Evolutionary conservation across 495 filamentous ascomycete genomes (phyloP).

Genomic region (Penicillium argentinense): DNA sequence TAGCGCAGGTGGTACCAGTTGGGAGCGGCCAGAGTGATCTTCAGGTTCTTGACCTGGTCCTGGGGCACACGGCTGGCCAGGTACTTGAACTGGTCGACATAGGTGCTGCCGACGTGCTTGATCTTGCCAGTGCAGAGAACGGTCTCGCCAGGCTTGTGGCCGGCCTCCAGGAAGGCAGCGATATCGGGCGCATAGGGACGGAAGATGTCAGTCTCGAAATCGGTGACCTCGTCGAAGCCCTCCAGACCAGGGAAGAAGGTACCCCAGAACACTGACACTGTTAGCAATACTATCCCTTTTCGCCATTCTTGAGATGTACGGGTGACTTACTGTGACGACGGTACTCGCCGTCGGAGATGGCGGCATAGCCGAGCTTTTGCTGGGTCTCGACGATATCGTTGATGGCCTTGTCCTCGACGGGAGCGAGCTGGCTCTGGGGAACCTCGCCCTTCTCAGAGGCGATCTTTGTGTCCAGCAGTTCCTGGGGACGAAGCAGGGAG

Average conservation of each 20-base stretch:
- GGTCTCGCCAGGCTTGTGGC: conserved; percentile 71
- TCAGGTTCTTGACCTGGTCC: conserved; percentile 62
- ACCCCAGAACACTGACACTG: conserved; percentile 60
- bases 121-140: conserved; percentile 75
- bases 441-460: conserved; percentile 52
- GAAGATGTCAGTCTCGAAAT: conserved; percentile 63
- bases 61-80: conserved; percentile 60
- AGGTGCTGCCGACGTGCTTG: conserved; percentile 61
- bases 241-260: conserved; percentile 75
- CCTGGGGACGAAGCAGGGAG: conserved; percentile 71
- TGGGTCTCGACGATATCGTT: conserved; percentile 65
- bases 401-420: conserved; percentile 65
- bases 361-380: conserved; percentile 63
- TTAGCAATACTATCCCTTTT: not conserved
- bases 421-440: conserved; percentile 35
- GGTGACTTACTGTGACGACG: conserved; percentile 58
- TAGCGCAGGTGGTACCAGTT: conserved; percentile 77
- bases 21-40: conserved; percentile 71
- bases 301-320: not conserved
- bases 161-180: conserved; percentile 67
- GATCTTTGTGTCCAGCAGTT: conserved; percentile 64
- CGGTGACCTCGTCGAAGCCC: conserved; percentile 62
- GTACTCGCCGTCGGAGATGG: conserved; percentile 76
- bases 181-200: conserved; percentile 77
- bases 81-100: conserved; percentile 66